Conservation (phyloP, 169 alveolate species). For the Plasmodium ovale region DNA sequence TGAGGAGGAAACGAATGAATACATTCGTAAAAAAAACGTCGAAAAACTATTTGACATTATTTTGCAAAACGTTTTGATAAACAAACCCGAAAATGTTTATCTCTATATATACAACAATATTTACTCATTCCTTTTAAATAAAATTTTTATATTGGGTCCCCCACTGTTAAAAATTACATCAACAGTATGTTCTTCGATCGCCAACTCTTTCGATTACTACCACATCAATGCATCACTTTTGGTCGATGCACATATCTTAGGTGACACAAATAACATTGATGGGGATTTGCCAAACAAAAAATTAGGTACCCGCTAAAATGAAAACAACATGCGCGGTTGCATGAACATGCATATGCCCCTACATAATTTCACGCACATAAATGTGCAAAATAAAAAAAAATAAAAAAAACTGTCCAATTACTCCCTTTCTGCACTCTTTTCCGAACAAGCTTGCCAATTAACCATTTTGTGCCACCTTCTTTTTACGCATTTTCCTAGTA, state of each 20-base stretch:
- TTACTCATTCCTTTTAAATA: slow-evolving; percentile 62
- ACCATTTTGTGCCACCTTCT: not conserved
- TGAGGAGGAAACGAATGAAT: slow-evolving; percentile 70
- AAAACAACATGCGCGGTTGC: not conserved
- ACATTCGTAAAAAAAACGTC: slow-evolving; percentile 55
- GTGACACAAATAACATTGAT: not conserved
- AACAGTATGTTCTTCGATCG: slow-evolving; percentile 35
- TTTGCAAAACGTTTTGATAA: slow-evolving; percentile 59
- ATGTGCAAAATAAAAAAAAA: not conserved
- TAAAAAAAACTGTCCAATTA: not conserved
- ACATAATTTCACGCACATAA: no score
- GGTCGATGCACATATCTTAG: slow-evolving; percentile 1
- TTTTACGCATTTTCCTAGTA: slow-evolving; percentile 17
- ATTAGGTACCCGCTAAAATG: slow-evolving; percentile 14
- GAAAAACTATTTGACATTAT: slow-evolving; percentile 57
- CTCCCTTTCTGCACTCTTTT: not conserved
- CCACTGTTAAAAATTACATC: slow-evolving; percentile 65
- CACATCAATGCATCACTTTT: slow-evolving; percentile 11
- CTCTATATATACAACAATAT: slow-evolving; percentile 55
- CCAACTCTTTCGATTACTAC: slow-evolving; percentile 38
- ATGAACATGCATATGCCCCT: not conserved
- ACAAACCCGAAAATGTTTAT: slow-evolving; percentile 66
- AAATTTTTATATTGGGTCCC: slow-evolving; percentile 68
- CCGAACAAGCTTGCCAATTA: not conserved
- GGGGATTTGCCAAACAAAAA: slow-evolving; percentile 15